Conservation (phyloP, 805 yeast species). For the Wickerhamia fluorescens region DNA sequence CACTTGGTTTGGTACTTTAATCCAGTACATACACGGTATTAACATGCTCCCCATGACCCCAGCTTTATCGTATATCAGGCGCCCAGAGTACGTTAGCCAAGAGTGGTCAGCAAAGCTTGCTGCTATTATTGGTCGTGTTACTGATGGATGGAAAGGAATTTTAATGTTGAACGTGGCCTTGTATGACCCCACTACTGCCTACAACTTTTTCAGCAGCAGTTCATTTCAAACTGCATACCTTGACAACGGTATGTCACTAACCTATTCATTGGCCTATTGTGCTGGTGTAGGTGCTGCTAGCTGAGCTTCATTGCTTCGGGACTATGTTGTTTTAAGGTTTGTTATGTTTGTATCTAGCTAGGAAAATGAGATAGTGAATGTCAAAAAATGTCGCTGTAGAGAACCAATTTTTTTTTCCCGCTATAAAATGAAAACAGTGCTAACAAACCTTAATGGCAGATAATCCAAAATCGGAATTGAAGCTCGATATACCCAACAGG, state of each 20-base stretch:
- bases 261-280: constrained; percentile 3
- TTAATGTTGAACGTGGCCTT: constrained; percentile 3
- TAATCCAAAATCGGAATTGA: too few species aligned
- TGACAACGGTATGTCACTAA: constrained; percentile 2
- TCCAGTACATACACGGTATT: constrained; percentile 68
- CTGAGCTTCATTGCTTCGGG: too few species aligned
- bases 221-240: background rate
- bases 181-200: constrained; percentile 2
- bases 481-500: too few species aligned
- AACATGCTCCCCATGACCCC: constrained; percentile 74
- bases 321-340: too few species aligned
- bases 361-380: too few species aligned
- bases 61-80: constrained; percentile 19
- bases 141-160: constrained; percentile 3
- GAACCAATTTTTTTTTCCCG: too few species aligned
- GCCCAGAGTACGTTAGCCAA: constrained; percentile 31
- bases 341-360: too few species aligned
- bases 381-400: too few species aligned
- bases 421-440: too few species aligned
- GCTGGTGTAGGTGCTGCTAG: constrained; percentile 3
- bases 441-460: too few species aligned
- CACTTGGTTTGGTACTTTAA: constrained; percentile 58
- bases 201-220: constrained; percentile 1
- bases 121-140: background rate
- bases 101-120: constrained; percentile 1